Percentiles rank a stretch among this genome's conserved stretches.
phyloP scores from a whole-genome alignment of 2,329 filamentous ascomycete genomes.

The Arthroderma uncinatum region DNA sequence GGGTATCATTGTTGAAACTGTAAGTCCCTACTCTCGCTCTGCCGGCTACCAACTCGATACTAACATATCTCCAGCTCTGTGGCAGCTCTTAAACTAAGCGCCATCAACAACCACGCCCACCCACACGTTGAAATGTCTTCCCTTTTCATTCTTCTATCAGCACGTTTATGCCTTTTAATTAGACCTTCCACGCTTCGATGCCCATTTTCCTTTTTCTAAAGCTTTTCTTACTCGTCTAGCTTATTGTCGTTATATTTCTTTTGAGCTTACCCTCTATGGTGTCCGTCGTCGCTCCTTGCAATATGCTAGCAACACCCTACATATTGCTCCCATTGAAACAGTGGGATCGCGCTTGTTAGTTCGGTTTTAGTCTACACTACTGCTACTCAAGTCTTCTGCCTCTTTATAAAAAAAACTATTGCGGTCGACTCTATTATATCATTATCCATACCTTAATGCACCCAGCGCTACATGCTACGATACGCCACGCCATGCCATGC shows the following conservation, averaged over 20 bases:
- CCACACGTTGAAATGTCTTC: slow-evolving; percentile 14
- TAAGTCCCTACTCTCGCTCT: slow-evolving; percentile 19
- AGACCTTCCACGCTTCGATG: slow-evolving; percentile 7
- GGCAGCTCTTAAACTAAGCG: slow-evolving; percentile 29
- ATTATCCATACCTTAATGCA: too few relatives aligned
- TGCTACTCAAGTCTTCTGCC: neutral
- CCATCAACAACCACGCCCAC: slow-evolving; percentile 14
- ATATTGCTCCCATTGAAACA: slow-evolving; percentile 3
- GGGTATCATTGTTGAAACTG: slow-evolving; percentile 67
- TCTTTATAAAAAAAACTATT: neutral
- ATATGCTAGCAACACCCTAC: neutral
- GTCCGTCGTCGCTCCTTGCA: neutral
- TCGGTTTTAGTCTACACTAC: neutral
- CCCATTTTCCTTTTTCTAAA: neutral
- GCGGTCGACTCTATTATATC: too few relatives aligned
- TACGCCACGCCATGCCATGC: too few relatives aligned
- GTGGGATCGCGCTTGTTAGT: slow-evolving; percentile 2
- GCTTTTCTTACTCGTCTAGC: neutral
- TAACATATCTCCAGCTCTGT: slow-evolving; percentile 23
- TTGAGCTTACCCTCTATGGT: neutral
- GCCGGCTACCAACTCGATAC: neutral
- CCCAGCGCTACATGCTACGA: too few relatives aligned
- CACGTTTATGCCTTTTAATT: slow-evolving; percentile 2
- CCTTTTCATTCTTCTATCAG: neutral
- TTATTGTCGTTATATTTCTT: neutral